phyloP scores from a whole-genome alignment of 352 stramenopile genomes.

The Phytophthora podocarpi region DNA sequence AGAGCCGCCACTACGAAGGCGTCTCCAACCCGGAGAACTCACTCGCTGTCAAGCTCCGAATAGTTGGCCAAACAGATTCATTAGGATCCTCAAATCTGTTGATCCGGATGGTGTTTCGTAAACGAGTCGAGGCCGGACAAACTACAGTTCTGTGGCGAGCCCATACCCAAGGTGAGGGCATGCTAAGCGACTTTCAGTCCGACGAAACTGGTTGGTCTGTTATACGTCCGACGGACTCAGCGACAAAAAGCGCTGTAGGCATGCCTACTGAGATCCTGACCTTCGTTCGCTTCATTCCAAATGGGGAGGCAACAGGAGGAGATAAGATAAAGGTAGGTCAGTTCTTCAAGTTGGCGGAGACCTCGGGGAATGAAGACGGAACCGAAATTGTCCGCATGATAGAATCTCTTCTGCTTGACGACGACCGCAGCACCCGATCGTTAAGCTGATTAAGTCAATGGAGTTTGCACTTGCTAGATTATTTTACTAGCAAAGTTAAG shows the following conservation, averaged over 20 bases:
- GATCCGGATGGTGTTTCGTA: slow-evolving; percentile 14
- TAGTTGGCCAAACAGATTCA: neutral
- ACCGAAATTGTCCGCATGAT: slow-evolving; percentile 18
- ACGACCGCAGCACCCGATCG: too few relatives aligned
- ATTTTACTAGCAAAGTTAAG: too few relatives aligned
- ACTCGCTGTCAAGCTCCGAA: slow-evolving; percentile 38
- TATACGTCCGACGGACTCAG: slow-evolving; percentile 5
- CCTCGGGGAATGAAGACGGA: neutral
- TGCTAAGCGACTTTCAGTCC: slow-evolving; percentile 36
- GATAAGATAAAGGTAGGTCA: too few relatives aligned
- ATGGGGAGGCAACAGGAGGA: neutral
- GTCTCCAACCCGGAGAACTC: slow-evolving; percentile 22
- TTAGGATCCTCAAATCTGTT: neutral
- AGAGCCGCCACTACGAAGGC: slow-evolving; percentile 10
- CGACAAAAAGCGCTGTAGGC: neutral
- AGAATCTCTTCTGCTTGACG: slow-evolving; percentile 24
- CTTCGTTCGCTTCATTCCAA: slow-evolving; percentile 8
- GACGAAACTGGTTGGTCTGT: slow-evolving; percentile 53
- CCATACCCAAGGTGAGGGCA: slow-evolving; percentile 32
- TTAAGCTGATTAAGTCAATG: too few relatives aligned
- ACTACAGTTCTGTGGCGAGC: slow-evolving; percentile 52
- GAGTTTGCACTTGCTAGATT: too few relatives aligned
- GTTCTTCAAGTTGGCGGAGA: slow-evolving; percentile 3
- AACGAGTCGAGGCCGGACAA: slow-evolving; percentile 36
- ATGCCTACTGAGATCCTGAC: slow-evolving; percentile 4